Base-by-base conservation (phyloP, 73 alveolate species). In the Effrenium voratum region DNA sequence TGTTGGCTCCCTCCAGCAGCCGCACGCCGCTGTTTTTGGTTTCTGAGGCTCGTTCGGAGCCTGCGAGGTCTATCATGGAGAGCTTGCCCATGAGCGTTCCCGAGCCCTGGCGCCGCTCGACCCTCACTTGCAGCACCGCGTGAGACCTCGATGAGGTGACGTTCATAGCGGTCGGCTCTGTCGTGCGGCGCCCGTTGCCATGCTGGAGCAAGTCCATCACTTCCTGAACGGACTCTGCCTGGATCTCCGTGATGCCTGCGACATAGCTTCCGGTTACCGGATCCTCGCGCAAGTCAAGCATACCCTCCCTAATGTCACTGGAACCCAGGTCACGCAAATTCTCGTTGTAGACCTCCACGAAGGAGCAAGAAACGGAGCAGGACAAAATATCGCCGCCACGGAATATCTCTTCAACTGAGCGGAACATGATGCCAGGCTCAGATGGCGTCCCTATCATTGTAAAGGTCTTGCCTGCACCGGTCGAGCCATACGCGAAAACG, bases 161-260 rank as follows among this genome's bases (percentile, higher is more conserved):
- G 87, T 99, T 99, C 66, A 99, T 99, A 94, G 99, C 99, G 52
- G 99, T 99, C 49, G 99, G 99, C 99, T 99, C 99, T 59, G 99
- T 99, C 38, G 99, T 99, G 83, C 99, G 99, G 99, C 99, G 99
- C 95, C 99, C 99, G 99, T 99, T 99, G 30, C 99, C 99, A 80
- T 99, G 99, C 59, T 99, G 99, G 40, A 99, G 97, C 79, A 99
- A 93, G 86, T 99, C 99, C 95, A 99, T 94, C 70, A 99, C 99
- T 52, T 99, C 99, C 47, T 99, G 99, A 15, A 99, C 99, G 16
- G 99, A 99, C 91, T 93, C 99, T 15, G 99, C 99, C 87, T 99
- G 99, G 49, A 99, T 99, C 99, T 99, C 99, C 30, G 99, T 98
- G n/a, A 99, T 95, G 43, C 99, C 99, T 30, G 99, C 97, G 46